Base-by-base conservation (phyloP, 2,329 filamentous ascomycete genomes). In the Ophiostoma populinum region DNA sequence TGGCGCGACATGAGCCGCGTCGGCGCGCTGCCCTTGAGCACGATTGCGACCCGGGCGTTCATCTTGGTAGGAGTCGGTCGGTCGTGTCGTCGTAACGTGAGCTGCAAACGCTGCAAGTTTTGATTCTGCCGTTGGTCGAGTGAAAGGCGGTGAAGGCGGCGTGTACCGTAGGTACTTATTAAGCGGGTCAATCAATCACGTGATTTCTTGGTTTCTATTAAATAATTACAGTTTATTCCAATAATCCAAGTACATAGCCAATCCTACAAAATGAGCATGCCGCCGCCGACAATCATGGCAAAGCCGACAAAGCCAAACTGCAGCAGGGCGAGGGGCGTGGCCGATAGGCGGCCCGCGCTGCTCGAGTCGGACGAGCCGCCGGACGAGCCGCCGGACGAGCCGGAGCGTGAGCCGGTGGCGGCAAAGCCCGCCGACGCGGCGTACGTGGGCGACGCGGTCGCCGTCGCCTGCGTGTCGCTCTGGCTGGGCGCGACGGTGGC, bases 401-500 rank as follows among this genome's bases (percentile, higher is more conserved):
- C 17, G 33, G 26, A n/a, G 24, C 21, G 12, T 15, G 25, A 24
- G 18, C 32, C 18, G 31, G 31, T 22, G 30, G 28, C 22, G 31
- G 11, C n/a, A 25, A 32, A 21, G 10, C 20, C 17, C 17, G 28
- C 20, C 8, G 34, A 12, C 5, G 33, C 29, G 2, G 29, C 17
- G 1, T 28, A 28, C 15, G 35, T 31, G 18, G 40, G 38, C 37
- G 61, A 62, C 3, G 58, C 59, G 4, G 46, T 29, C 11, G 48
- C 51, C 7, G 42, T 42, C 12, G 41, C 29, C 3, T 49, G 44
- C 15, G 49, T 51, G 38, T 55, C 46, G 41, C 47, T 47, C 42
- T 65, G 57, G 40, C 53, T 55, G 1, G 58, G 51, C 13, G 56
- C 62, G 1, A 47, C 42, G 5, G 61, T 68, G 3, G 65, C 59